Base-by-base conservation (phyloP, 2,329 filamentous ascomycete species). In the Colletotrichum sp. region DNA sequence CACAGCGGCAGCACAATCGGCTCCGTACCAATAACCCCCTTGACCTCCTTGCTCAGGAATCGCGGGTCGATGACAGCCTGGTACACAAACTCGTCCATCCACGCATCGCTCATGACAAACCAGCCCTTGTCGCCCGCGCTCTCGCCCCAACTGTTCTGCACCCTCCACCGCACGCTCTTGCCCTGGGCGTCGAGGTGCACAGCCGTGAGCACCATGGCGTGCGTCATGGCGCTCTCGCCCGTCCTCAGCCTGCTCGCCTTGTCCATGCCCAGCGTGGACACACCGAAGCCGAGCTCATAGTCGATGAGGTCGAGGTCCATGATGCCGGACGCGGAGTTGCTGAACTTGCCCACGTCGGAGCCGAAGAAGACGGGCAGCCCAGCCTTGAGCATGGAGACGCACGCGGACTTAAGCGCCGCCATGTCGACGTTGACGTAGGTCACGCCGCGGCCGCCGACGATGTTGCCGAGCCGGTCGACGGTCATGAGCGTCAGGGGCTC, bases 161-260 rank as follows among this genome's bases (percentile, higher is more conserved):
- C 95, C 70, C 95, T 88, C 96, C 96, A 98, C 60, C 95, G 88
- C 2, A 95, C 90, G 3, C 92, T 89, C 84, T 64, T 90, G 2
- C 91, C 92, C 75, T 91, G 85, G 32, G 90, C 87, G 76, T 94
- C 93, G 4, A 98, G 83, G 81, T 98, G 95, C 62, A 98, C 96
- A 1, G 92, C 96, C 4, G 95, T 98, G 77, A 98, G 85, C 1
- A 98, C 95, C 96, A 98, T 98, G 6, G 96, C 96, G 81, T 98
- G 96, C 1, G 95, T 98, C 95, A 98, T 98, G 67, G 91, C 89
- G 70, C 91, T 93, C 85, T 98, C 95, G 13, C 94, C 92, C 1
- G 93, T 93, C 80, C 90, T 88, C 62, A 98, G 86, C 5, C 95
- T 88, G 80, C 95, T 90, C 1, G 94, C 93, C 85, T 98, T 98